Conservation (phyloP, 2,329 filamentous ascomycete genomes). For the Septoria linicola region DNA sequence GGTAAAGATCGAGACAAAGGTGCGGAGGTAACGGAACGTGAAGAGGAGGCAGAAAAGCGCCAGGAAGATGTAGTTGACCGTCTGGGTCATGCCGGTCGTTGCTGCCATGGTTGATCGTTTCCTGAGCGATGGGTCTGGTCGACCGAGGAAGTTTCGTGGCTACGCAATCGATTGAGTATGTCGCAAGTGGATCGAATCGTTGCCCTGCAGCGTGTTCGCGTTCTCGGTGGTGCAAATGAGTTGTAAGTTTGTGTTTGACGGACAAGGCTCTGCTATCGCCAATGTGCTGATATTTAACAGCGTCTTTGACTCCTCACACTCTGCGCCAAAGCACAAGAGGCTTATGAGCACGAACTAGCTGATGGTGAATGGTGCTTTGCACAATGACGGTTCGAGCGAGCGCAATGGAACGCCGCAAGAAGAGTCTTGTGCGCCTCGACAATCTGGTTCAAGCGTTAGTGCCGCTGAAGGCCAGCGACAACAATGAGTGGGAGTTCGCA, state of each 20-base stretch:
- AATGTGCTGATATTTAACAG: background rate
- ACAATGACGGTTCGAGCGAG: constrained; percentile 16
- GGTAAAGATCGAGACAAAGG: constrained; percentile 34
- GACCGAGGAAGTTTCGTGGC: background rate
- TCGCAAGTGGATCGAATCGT: too few species aligned
- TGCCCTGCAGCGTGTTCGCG: too few species aligned
- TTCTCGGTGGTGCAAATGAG: background rate
- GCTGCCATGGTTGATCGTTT: background rate
- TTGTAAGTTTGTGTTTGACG: background rate
- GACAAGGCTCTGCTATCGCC: background rate
- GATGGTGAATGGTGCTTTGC: constrained; percentile 9
- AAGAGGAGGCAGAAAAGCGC: constrained; percentile 24
- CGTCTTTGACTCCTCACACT: background rate
- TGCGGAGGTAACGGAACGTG: constrained; percentile 31
- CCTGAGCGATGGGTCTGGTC: background rate
- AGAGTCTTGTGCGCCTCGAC: constrained; percentile 15
- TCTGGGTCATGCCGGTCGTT: background rate
- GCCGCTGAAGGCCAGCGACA: constrained; percentile 18
- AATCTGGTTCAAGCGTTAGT: constrained; percentile 4
- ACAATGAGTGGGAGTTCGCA: background rate
- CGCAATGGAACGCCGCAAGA: constrained; percentile 12
- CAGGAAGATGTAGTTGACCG: constrained; percentile 3
- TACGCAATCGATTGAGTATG: background rate
- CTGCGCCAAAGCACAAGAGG: background rate
- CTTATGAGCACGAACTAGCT: background rate